Evolutionary conservation across 1,284 basidiomycete genomes (phyloP), one percentile per base, ranked within the genome.

Genomic region (Golubevia sp.): DNA sequence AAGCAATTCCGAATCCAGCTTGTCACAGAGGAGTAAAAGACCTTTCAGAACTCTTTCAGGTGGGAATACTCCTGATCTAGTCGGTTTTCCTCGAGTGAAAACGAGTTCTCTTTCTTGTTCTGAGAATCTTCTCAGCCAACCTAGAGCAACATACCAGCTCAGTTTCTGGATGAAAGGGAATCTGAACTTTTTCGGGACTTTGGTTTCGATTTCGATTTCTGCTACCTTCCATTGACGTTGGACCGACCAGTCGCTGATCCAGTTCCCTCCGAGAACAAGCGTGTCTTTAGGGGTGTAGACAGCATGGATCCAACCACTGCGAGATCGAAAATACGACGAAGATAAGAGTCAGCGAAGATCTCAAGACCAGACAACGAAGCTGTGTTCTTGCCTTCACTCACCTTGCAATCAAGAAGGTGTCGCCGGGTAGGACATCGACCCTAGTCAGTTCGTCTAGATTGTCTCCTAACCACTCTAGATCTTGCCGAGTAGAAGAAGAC

Each of bases 231-330:
- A 86, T 84, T 98, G 83, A 34, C 65, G 56, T 18, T 62, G 63
- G 26, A 66, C 73, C 64, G 64, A 68, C 63, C 76, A 53, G 54
- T 77, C 73, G 38, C 62, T 59, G 30, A 64, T 55, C 49, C 69
- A 99, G 84, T 99, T 99, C 48, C 96, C 96, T 2, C 96, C 96
- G 77, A 98, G 95, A 0, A 99, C 96, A 49, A 99, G 87, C 2
- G 94, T 92, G 82, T 98, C 94, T 51, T 88, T 85, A 0, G 96
- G 95, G 0, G 95, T 98, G 83, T 92, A 91, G 38, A 99, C 96
- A 20, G 94, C 93, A 81, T 99, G 96, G 67, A 98, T 97, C 91
- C 96, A 98, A 0, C 96, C 96, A 0, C 68, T 52, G 30, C n/a
- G n/a, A n/a, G n/a, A n/a, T n/a, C n/a, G 30, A 2, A 50, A 38